A percentile compares a stretch with the other conserved stretches of the same genome.
Evolutionary conservation across 2,329 filamentous ascomycete genomes (phyloP).

Genomic region (Epicoccum sorghinum): DNA sequence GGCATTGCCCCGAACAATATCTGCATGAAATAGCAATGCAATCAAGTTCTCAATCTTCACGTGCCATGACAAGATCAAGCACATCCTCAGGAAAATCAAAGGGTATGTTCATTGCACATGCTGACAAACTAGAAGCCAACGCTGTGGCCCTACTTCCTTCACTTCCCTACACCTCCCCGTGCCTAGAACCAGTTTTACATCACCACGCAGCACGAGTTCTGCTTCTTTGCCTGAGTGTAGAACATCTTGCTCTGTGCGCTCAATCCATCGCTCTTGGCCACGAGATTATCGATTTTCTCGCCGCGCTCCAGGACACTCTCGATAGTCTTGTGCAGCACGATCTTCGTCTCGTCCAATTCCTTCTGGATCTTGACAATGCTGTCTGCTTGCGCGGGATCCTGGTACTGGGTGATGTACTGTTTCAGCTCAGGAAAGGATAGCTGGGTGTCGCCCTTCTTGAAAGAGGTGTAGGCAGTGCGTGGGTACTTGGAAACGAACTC

Average conservation of each 20-base stretch:
- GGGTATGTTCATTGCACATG: conserved; percentile 17
- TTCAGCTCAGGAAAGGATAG: conserved; percentile 72
- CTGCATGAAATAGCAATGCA: background rate
- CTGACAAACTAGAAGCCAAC: conserved; percentile 3
- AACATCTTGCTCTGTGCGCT: conserved; percentile 97
- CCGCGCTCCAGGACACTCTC: conserved; percentile 86
- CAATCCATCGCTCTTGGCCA: conserved; percentile 89
- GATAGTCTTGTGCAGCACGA: conserved; percentile 95
- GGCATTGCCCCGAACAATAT: too few species aligned
- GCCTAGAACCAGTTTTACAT: conserved; percentile 49
- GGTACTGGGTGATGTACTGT: conserved; percentile 79
- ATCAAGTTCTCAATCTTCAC: background rate
- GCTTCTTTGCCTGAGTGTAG: conserved; percentile 74
- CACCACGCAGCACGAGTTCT: conserved; percentile 65
- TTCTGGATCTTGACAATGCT: conserved; percentile 95
- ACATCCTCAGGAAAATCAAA: background rate
- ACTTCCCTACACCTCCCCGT: conserved; percentile 1
- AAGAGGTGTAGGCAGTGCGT: conserved; percentile 67
- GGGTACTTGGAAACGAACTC: conserved; percentile 83
- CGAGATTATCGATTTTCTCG: conserved; percentile 94
- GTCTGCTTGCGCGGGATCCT: conserved; percentile 87
- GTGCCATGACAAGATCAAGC: background rate
- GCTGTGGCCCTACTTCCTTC: background rate
- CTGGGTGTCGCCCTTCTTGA: conserved; percentile 49
- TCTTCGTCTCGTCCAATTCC: conserved; percentile 97